phyloP scores from a whole-genome alignment of 2,329 filamentous ascomycete genomes.

The Raffaelea deltoideospora region DNA sequence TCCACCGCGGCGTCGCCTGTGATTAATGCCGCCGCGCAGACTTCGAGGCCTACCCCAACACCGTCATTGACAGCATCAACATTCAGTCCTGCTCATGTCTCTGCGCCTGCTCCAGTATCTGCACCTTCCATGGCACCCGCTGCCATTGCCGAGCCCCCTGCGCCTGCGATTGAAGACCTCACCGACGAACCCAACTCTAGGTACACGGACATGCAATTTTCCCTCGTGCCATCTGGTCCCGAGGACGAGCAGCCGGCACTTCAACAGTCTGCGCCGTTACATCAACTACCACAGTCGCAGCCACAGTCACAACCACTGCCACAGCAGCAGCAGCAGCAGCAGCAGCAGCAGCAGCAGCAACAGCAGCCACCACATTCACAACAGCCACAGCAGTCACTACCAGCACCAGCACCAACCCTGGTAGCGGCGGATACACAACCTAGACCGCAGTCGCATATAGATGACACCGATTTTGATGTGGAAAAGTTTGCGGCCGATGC shows the following conservation, averaged over 20 bases:
- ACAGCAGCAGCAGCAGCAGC: neutral
- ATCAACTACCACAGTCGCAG: neutral
- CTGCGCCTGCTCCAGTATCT: neutral
- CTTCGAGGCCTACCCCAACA: too few relatives aligned
- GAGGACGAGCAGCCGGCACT: conserved; percentile 7
- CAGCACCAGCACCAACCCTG: neutral
- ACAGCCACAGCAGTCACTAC: neutral
- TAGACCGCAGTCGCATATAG: neutral
- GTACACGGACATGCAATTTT: conserved; percentile 43
- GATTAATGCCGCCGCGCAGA: too few relatives aligned
- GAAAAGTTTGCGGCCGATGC: conserved; percentile 23
- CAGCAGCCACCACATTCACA: neutral
- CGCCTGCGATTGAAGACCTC: conserved; percentile 4
- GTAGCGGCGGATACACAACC: too few relatives aligned
- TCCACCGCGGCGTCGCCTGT: neutral
- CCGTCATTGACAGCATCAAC: conserved; percentile 6
- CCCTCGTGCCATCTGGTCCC: conserved; percentile 27
- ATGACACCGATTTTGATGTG: conserved; percentile 29
- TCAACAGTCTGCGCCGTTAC: neutral
- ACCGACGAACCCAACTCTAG: too few relatives aligned
- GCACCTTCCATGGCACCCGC: neutral
- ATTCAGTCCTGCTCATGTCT: conserved; percentile 13
- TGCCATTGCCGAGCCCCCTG: conserved; percentile 3
- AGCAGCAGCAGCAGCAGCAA: neutral
- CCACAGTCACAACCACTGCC: neutral